These are phyloP conservation scores for Aspergillaceae sp. DNA, from an alignment of 2,329 filamentous ascomycete species.

Conservation along the genomic window DNA sequence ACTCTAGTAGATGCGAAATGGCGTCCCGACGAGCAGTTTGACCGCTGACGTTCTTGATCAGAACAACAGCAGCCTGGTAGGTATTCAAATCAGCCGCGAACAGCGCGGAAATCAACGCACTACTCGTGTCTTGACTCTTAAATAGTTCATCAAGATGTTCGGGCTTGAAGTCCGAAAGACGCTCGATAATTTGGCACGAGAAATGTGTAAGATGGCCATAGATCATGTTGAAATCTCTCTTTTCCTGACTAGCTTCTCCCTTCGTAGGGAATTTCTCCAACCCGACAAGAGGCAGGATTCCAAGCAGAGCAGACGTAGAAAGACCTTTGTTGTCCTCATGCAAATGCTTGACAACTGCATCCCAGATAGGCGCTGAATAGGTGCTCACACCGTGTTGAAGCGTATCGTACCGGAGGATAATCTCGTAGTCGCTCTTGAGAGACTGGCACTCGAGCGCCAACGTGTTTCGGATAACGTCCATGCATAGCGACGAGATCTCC, in stretches of 20 bases:
- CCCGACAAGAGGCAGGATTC: slow-evolving; percentile 60
- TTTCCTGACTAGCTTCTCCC: slow-evolving; percentile 40
- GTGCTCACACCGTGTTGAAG: slow-evolving; percentile 61
- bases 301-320: slow-evolving; percentile 64
- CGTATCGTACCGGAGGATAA: slow-evolving; percentile 52
- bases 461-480: slow-evolving; percentile 58
- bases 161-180: slow-evolving; percentile 66
- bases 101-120: slow-evolving; percentile 67
- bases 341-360: slow-evolving; percentile 61
- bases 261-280: slow-evolving; percentile 63
- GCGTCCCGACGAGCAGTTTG: slow-evolving; percentile 56
- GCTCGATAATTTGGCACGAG: slow-evolving; percentile 66
- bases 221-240: slow-evolving; percentile 67
- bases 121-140: slow-evolving; percentile 57
- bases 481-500: slow-evolving; percentile 47
- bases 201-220: slow-evolving; percentile 54
- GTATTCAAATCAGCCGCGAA: slow-evolving; percentile 73
- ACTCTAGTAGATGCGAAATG: slow-evolving; percentile 51
- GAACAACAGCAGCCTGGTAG: slow-evolving; percentile 68
- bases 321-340: slow-evolving; percentile 59
- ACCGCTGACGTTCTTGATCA: slow-evolving; percentile 73
- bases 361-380: slow-evolving; percentile 70
- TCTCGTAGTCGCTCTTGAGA: slow-evolving; percentile 58
- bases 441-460: slow-evolving; percentile 64
- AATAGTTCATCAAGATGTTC: slow-evolving; percentile 63